A percentile compares a stretch with the other conserved stretches of the same genome.
phyloP scores from a whole-genome alignment of 164 flowering plant genomes.

The Cinnamomum chago region DNA sequence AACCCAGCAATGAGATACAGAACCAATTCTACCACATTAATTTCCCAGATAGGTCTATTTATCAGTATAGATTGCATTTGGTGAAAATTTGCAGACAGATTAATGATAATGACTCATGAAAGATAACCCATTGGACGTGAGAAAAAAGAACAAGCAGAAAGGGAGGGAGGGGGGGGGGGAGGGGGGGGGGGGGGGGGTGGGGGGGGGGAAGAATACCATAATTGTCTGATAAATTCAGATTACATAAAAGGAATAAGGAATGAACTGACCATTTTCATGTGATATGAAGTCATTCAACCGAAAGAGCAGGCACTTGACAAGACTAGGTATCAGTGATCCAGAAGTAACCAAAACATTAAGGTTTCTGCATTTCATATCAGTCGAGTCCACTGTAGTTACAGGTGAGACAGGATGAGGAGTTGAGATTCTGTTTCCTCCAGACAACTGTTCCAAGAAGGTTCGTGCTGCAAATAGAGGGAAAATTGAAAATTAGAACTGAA shows the following conservation, averaged over 20 bases:
- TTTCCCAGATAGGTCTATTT: not conserved
- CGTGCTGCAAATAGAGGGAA: conserved; percentile 44
- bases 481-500: not conserved
- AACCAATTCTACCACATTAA: too few relatives aligned
- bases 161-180: not conserved
- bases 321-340: conserved; percentile 87
- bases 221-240: not conserved
- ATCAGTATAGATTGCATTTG: not conserved
- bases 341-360: conserved; percentile 84
- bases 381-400: conserved; percentile 13
- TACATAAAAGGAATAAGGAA: not conserved
- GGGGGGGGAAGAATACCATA: not conserved
- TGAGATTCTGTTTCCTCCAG: conserved; percentile 26
- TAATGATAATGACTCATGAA: not conserved
- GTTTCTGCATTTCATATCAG: conserved; percentile 28
- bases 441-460: conserved; percentile 65
- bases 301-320: conserved; percentile 87
- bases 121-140: not conserved
- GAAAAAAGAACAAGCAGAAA: not conserved
- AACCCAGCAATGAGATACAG: too few relatives aligned
- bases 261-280: conserved; percentile 58
- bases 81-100: not conserved
- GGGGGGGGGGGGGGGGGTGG: not conserved
- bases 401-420: conserved; percentile 17
- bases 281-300: conserved; percentile 57